phyloP scores from a whole-genome alignment of 2,329 filamentous ascomycete species.

The Didymella exigua region DNA sequence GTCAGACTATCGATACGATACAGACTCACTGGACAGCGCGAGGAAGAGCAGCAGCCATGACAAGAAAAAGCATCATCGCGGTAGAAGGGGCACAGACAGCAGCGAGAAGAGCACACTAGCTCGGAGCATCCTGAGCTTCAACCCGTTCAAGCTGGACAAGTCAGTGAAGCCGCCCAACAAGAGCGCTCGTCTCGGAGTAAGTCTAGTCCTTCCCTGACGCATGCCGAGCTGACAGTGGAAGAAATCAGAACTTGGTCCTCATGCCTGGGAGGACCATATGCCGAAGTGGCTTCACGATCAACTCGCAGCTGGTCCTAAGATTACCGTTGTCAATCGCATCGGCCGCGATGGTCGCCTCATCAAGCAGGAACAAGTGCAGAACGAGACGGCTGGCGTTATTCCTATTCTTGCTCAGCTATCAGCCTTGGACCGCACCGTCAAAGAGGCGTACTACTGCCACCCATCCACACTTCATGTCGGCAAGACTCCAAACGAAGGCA shows the following conservation, averaged over 20 bases:
- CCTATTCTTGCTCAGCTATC: conserved; percentile 55
- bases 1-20: conserved; percentile 4
- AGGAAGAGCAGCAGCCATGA: conserved; percentile 24
- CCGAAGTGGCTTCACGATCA: conserved; percentile 50
- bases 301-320: conserved; percentile 49
- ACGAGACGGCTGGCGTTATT: conserved; percentile 53
- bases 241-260: conserved; percentile 54
- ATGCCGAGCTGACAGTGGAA: conserved; percentile 30
- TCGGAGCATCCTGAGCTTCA: conserved; percentile 45
- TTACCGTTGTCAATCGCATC: conserved; percentile 49
- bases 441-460: conserved; percentile 80
- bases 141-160: conserved; percentile 39
- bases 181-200: conserved; percentile 44
- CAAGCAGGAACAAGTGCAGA: conserved; percentile 50
- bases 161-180: conserved; percentile 37
- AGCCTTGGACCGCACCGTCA: conserved; percentile 66
- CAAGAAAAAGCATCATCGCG: conserved; percentile 34
- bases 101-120: conserved; percentile 46
- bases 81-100: conserved; percentile 32
- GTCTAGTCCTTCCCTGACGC: conserved; percentile 9
- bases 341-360: conserved; percentile 51
- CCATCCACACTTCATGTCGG: conserved; percentile 77
- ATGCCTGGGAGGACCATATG: conserved; percentile 56
- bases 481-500: conserved; percentile 79
- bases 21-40: conserved; percentile 16